Base-by-base conservation (phyloP, 805 yeast genomes). In the Candida tibetensis region DNA sequence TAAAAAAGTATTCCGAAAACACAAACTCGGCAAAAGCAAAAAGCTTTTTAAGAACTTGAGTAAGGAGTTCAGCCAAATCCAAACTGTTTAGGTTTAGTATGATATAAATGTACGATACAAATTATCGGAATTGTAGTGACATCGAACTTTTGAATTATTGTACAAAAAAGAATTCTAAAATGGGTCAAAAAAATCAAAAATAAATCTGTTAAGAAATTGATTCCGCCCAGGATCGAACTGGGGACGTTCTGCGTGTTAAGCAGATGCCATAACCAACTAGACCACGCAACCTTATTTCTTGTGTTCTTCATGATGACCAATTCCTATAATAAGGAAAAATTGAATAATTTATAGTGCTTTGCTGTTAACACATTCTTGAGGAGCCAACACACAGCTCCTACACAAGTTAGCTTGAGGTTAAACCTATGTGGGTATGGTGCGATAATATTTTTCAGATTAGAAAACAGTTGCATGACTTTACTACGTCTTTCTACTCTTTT, bases 241-340 rank as follows among this genome's bases (percentile, higher is more conserved):
- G 97, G 96, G 97, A 91, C 97, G 90, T 86, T 86, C 93, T 88
- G 96, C 96, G 96, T 90, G 97, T 90, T 88, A 90, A 87, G 96
- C 96, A 89, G 93, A 86, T 85, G 96, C 95, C 96, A 90, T 90
- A 81, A 89, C 96, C 96, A 71, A 89, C 96, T 89, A 89, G 96
- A 89, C 96, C 96, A 89, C 89, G 83, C 81, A 82, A 82, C 95
- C 93, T 13, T 32, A 33, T 25, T 29, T 30, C 22, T 18, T 32
- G 31, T 10, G 10, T 21, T 21, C n/a, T n/a, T n/a, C n/a, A n/a
- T n/a, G n/a, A n/a, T n/a, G n/a, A n/a, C n/a, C n/a, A n/a, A n/a
- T n/a, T n/a, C n/a, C n/a, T n/a, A n/a, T n/a, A n/a, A n/a, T n/a
- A n/a, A n/a, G n/a, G n/a, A n/a, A n/a, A n/a, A n/a, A n/a, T n/a